Evolutionary conservation across 192 early-diverging fungal species (phyloP), one percentile per base, ranked within the genome.

Genomic region (Coemansia sp.): DNA sequence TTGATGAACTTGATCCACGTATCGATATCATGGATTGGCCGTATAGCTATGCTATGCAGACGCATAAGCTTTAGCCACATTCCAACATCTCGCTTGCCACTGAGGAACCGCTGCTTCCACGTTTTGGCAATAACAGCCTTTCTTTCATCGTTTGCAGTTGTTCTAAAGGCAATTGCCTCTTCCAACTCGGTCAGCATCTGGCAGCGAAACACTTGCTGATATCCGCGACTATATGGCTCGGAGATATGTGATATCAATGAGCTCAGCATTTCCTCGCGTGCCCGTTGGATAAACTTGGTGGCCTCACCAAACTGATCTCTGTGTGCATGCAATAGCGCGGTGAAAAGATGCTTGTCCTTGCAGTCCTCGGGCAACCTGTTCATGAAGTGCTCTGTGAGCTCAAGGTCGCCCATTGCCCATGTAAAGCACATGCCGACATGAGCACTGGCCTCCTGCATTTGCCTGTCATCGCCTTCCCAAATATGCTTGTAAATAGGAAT

Each of bases 141-240:
- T 19, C 90, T 83, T 62, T 97, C 89, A 63, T 97, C 93, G 29
- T 90, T 83, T 10, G 87, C 81, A 48, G 31, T 21, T 10, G 91
- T 89, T 69, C 95, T 96, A 74, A 95, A 99, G 0, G 85, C 77
- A 29, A 99, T 94, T 53, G 96, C 94, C 76, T 99, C 97, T 74
- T 99, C 97, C 59, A 99, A 76, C 75, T 99, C 97, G 0, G 94
- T 93, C 68, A 99, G 89, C 96, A 99, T 93, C 79, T 99, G 97
- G 50, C 95, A 93, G 44, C 94, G 90, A 14, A 99, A 94, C 6
- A 98, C 80, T 57, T 77, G 90, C 70, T 85, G 83, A 71, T 98
- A 99, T 0, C 94, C 92, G 39, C 96, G 91, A 74, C 91, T 94
- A 68, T 98, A 98, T 45, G 94, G 95, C 75, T 99, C 97, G 1